A percentile compares a stretch with the other conserved stretches of the same genome.
phyloP scores from a whole-genome alignment of 2,329 filamentous ascomycete species.

The Falciphora oryzae region DNA sequence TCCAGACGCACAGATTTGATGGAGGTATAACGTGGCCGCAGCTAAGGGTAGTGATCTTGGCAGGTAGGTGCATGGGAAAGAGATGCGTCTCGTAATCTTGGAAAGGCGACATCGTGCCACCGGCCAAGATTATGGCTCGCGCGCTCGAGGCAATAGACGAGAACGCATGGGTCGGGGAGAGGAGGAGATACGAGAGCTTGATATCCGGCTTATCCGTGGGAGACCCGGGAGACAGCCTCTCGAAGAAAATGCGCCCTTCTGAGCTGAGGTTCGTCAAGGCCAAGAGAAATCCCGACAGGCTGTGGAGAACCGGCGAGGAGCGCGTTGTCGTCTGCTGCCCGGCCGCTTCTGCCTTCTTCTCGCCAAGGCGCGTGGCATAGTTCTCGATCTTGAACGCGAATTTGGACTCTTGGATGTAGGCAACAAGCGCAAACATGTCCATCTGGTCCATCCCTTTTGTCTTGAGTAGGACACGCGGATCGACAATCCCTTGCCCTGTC shows the following conservation, averaged over 20 bases:
- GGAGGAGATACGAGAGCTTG: slow-evolving; percentile 73
- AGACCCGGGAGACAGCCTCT: slow-evolving; percentile 32
- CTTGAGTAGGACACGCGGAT: slow-evolving; percentile 65
- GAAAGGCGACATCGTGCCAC: slow-evolving; percentile 97
- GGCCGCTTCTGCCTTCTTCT: slow-evolving; percentile 29
- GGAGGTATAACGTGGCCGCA: slow-evolving; percentile 91
- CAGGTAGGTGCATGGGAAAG: slow-evolving; percentile 64
- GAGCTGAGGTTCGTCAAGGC: slow-evolving; percentile 80
- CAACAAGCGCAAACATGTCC: slow-evolving; percentile 82
- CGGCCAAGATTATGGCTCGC: slow-evolving; percentile 81
- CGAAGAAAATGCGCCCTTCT: slow-evolving; percentile 61
- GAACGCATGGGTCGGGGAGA: slow-evolving; percentile 90
- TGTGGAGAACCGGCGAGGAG: slow-evolving; percentile 49
- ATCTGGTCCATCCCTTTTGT: slow-evolving; percentile 91
- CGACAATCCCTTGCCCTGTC: slow-evolving; percentile 57
- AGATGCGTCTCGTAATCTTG: slow-evolving; percentile 82
- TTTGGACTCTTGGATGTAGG: slow-evolving; percentile 87
- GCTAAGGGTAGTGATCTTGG: slow-evolving; percentile 71
- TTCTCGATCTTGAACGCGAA: slow-evolving; percentile 91
- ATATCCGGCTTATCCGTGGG: slow-evolving; percentile 36
- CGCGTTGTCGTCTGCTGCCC: slow-evolving; percentile 35
- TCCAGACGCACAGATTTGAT: slow-evolving; percentile 73
- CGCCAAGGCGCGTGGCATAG: slow-evolving; percentile 63
- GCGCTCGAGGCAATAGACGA: slow-evolving; percentile 79
- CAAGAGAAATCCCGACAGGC: slow-evolving; percentile 58